Evolutionary conservation across 257 asterid species (phyloP).

Genomic region (Penstemon newberryi): DNA sequence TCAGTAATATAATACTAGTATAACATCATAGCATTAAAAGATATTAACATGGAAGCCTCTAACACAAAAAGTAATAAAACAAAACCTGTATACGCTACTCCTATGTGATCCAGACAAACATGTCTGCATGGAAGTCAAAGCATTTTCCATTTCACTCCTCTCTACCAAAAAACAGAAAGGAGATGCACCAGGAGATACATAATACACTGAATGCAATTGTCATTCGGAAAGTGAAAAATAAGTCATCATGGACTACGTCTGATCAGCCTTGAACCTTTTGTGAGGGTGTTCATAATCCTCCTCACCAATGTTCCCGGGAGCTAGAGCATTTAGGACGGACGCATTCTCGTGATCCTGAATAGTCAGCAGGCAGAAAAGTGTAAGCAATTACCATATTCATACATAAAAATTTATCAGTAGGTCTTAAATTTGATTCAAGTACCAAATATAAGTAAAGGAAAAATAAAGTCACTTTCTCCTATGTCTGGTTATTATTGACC

Average conservation of each 20-base stretch:
- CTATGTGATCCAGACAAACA: background rate
- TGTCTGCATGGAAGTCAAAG: background rate
- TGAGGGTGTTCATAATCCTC: conserved; percentile 31
- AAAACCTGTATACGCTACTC: background rate
- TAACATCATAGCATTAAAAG: too few relatives aligned
- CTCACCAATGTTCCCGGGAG: conserved; percentile 24
- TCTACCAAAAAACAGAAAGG: conserved; percentile 1
- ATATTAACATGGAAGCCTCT: conserved; percentile 45
- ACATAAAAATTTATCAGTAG: background rate
- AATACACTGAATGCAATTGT: background rate
- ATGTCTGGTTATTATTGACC: background rate
- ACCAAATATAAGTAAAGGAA: background rate
- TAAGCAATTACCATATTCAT: background rate
- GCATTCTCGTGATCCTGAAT: conserved; percentile 29
- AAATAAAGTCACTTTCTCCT: background rate
- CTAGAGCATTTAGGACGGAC: conserved; percentile 25
- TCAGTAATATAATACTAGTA: too few relatives aligned
- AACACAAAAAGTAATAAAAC: background rate
- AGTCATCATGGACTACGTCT: conserved; percentile 25
- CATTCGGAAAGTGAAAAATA: background rate
- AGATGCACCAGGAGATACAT: too few relatives aligned
- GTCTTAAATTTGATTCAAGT: background rate
- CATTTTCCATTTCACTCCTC: conserved; percentile 2
- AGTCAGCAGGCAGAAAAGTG: background rate
- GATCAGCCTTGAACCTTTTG: conserved; percentile 43